phyloP scores from a whole-genome alignment of 257 asterid species.

The Mentha longifolia region DNA sequence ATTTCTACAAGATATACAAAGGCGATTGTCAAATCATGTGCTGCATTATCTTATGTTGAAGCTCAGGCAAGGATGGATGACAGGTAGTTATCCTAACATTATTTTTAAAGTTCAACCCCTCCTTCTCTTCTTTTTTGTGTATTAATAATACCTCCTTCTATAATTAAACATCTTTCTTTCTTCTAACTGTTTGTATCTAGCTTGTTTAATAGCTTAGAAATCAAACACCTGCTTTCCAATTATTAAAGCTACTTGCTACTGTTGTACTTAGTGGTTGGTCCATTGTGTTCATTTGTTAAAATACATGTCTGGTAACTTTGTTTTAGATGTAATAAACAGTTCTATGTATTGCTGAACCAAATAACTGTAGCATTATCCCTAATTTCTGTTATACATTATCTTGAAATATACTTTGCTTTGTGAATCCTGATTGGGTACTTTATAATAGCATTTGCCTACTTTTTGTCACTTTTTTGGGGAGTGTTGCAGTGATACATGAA shows the following conservation, averaged over 20 bases:
- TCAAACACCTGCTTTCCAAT: constrained; percentile 2
- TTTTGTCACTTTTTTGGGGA: neutral
- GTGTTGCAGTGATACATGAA: constrained; percentile 14
- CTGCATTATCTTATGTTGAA: constrained; percentile 96
- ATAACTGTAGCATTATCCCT: neutral
- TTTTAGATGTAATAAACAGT: constrained; percentile 22
- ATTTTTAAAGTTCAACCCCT: neutral
- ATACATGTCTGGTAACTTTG: constrained; percentile 1
- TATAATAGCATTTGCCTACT: neutral
- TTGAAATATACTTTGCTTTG: constrained; percentile 18
- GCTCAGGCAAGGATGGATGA: constrained; percentile 99
- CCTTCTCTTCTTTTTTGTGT: neutral
- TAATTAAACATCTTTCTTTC: constrained; percentile 22
- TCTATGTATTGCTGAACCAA: constrained; percentile 23
- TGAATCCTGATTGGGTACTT: neutral
- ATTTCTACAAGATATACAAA: constrained; percentile 84
- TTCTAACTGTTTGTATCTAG: constrained; percentile 12
- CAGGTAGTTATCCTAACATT: constrained; percentile 51
- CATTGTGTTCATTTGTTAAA: constrained; percentile 4
- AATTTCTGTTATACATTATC: constrained; percentile 16
- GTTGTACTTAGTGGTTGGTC: constrained; percentile 3
- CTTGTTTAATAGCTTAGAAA: constrained; percentile 11
- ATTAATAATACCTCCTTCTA: neutral
- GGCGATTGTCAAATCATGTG: constrained; percentile 88
- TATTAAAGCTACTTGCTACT: constrained; percentile 1